phyloP scores from a whole-genome alignment of 805 yeast species.

The Lipomyces spencermartinsiae region DNA sequence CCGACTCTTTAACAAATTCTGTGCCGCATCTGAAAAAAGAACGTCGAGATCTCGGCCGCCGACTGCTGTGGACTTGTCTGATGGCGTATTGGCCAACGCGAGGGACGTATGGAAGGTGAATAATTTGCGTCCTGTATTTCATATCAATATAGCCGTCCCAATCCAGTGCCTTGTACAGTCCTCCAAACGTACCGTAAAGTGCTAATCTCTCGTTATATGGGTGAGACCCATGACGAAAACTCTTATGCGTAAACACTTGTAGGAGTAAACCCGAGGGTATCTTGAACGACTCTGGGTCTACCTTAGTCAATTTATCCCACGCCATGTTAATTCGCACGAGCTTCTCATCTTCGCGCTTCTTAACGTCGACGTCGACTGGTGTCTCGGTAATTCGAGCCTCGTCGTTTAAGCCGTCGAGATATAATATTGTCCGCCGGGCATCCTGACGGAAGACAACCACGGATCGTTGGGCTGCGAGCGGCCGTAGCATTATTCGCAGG shows the following conservation, averaged over 20 bases:
- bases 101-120: slow-evolving; percentile 28
- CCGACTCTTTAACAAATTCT: slow-evolving; percentile 23
- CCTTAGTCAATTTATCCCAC: slow-evolving; percentile 28
- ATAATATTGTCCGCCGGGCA: slow-evolving; percentile 20
- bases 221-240: slow-evolving; percentile 87
- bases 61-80: slow-evolving; percentile 22
- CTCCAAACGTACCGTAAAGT: slow-evolving; percentile 50
- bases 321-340: slow-evolving; percentile 1
- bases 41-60: slow-evolving; percentile 31
- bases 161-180: not conserved
- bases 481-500: not conserved
- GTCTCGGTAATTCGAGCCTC: not conserved
- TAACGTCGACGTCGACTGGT: not conserved
- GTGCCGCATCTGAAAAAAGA: slow-evolving; percentile 19
- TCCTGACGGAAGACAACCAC: not conserved
- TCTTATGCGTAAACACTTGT: slow-evolving; percentile 90
- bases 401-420: slow-evolving; percentile 14
- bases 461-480: not conserved
- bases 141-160: not conserved
- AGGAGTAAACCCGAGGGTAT: slow-evolving; percentile 68
- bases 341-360: slow-evolving; percentile 9
- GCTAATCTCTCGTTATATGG: slow-evolving; percentile 90
- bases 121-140: slow-evolving; percentile 24
- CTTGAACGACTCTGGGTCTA: slow-evolving; percentile 50
- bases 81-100: slow-evolving; percentile 12